A percentile compares a stretch with the other conserved stretches of the same genome.
Evolutionary conservation across 2,329 filamentous ascomycete genomes (phyloP).

Genomic region (Penicillium sp.): DNA sequence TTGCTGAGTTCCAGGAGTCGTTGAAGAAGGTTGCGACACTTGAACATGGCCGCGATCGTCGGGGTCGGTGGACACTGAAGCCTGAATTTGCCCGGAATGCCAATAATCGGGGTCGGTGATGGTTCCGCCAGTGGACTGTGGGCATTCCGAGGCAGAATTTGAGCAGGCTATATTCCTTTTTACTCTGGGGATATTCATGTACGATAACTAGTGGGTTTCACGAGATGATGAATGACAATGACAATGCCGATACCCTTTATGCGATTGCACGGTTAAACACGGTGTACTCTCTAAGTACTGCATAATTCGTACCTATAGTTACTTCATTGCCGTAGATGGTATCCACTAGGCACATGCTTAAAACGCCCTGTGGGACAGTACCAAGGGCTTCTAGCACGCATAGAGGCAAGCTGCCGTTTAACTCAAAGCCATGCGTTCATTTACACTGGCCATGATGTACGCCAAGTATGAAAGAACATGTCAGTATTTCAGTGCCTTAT

Average conservation of each 20-base stretch:
- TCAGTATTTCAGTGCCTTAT: neutral
- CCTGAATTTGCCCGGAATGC: conserved; percentile 42
- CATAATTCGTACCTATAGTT: neutral
- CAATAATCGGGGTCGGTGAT: conserved; percentile 9
- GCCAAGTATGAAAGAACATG: neutral
- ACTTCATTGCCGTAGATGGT: neutral
- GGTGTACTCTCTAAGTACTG: neutral
- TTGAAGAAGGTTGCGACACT: conserved; percentile 67
- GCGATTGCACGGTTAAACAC: neutral
- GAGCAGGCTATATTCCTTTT: neutral
- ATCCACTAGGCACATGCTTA: conserved; percentile 1
- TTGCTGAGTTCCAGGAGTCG: conserved; percentile 72
- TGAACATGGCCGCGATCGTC: conserved; percentile 40
- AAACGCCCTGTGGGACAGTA: neutral
- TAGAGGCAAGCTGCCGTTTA: neutral
- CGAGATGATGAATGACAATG: conserved; percentile 1
- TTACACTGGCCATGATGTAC: neutral
- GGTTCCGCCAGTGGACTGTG: neutral
- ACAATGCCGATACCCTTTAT: neutral
- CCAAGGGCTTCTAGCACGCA: neutral
- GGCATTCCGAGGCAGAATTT: neutral
- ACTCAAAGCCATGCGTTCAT: neutral
- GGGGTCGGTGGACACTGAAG: conserved; percentile 53
- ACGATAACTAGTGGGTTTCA: conserved; percentile 2
- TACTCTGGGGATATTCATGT: neutral